Base-by-base conservation (phyloP, 768 basidiomycete genomes). In the Macrolepiota dolichaula region DNA sequence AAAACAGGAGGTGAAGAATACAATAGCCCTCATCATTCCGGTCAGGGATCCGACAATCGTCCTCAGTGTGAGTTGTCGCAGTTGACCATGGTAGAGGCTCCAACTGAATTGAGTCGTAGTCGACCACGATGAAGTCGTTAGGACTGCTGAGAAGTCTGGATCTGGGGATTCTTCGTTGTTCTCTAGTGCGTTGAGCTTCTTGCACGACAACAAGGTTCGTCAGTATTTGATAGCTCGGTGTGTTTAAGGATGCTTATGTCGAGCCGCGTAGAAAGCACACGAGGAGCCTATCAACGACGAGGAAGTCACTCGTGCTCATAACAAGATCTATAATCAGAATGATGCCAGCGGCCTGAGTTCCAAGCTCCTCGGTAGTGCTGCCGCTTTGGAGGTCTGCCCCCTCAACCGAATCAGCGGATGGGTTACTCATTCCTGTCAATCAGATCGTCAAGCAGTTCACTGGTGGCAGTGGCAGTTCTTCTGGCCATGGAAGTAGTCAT, bases 381-480 rank as follows among this genome's bases (percentile, higher is more conserved):
- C 92, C 19, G 92, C 92, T 13, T 63, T 91, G 64, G 81, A 91
- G 79, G 88, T 85, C 61, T 59, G 72, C 37, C 22, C 15, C 24
- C 13, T 50, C 9, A 36, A 36, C 29, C 9, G 22, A 12, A 24
- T 56, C 27, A 12, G 15, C n/a, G 27, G 35, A 47, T 50, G 38
- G 13, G 51, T 35, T 50, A 17, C 4, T 47, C 32, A 35, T 49
- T 22, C 22, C 47, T 10, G 19, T 52, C 12, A 44, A 27, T 55
- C 68, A 91, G 86, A 79, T 79, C 6, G 70, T 92, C 61, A 87
- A 92, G 74, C 68, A 79, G 65, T 91, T 90, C 76, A 87, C 88
- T 1, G 83, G 82, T 3, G 59, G 72, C 37, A 67, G 82, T 3
- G 59, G 72, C 37, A 67, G 70, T 37, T 74, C 73, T 35, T 59